Evolutionary conservation across 2,329 filamentous ascomycete species (phyloP).

Genomic region (Aureobasidium subglaciale): DNA sequence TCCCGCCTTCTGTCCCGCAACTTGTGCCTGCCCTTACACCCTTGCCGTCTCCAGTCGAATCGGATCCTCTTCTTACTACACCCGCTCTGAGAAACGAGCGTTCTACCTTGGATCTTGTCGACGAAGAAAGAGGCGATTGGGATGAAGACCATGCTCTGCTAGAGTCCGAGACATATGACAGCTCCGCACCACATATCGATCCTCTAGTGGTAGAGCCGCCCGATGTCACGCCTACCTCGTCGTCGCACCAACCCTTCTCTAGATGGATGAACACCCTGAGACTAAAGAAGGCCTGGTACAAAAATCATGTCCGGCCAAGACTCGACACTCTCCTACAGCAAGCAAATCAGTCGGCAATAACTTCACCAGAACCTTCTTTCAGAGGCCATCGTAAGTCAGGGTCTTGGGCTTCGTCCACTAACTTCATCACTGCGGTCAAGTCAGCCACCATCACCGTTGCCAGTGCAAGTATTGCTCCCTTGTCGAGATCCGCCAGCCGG

Average conservation of each 20-base stretch:
- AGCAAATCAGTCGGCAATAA: not conserved
- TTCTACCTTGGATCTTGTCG: constrained; percentile 3
- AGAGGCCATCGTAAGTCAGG: constrained; percentile 33
- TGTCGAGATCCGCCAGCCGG: constrained; percentile 48
- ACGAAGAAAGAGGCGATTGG: constrained; percentile 10
- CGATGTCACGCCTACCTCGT: not conserved
- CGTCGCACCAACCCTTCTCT: constrained; percentile 47
- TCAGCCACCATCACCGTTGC: constrained; percentile 73
- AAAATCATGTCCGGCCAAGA: constrained; percentile 29
- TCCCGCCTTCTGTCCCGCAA: constrained; percentile 2
- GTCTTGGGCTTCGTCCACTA: constrained; percentile 68
- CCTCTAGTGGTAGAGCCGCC: not conserved
- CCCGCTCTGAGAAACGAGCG: not conserved
- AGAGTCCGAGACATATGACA: not conserved
- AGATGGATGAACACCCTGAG: constrained; percentile 68
- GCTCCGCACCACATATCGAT: not conserved
- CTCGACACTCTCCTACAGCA: constrained; percentile 20
- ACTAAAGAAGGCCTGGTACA: constrained; percentile 41
- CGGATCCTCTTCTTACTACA: not conserved
- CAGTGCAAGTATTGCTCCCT: constrained; percentile 61
- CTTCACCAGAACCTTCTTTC: not conserved
- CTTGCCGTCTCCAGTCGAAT: not conserved
- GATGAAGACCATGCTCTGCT: constrained; percentile 9
- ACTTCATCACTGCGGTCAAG: constrained; percentile 71
- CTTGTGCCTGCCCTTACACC: not conserved